Evolutionary conservation across 208 protist genomes (phyloP).

Genomic region (Polymyxa betae): DNA sequence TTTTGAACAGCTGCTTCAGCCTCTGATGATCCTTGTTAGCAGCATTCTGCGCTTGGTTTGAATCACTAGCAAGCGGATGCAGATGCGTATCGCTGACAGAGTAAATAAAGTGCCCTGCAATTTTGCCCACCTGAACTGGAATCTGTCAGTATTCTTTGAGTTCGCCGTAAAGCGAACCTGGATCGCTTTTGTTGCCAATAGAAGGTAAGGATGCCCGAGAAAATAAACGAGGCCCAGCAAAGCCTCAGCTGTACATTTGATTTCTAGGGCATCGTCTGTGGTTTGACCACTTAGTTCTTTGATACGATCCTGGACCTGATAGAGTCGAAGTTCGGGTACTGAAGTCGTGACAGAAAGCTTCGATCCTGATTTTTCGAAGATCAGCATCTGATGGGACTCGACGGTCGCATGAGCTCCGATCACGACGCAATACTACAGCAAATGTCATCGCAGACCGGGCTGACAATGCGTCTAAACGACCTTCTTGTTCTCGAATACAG

Average conservation of each 20-base stretch:
- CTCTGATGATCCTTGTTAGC: neutral
- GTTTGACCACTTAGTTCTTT: neutral
- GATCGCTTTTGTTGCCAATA: too few species aligned
- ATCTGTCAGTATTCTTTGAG: too few species aligned
- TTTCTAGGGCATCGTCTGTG: neutral
- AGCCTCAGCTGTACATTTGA: neutral
- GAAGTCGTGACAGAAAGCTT: neutral
- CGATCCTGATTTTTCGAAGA: neutral
- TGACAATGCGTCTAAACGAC: neutral
- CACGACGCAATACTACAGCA: neutral
- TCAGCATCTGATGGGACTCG: neutral
- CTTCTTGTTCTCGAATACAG: neutral
- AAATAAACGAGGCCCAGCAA: neutral
- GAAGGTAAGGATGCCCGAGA: neutral
- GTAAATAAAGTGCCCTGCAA: neutral
- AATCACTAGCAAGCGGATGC: neutral
- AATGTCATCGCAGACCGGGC: neutral
- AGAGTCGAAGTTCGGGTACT: neutral
- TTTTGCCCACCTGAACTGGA: neutral
- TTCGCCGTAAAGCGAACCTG: too few species aligned
- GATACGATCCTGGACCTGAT: neutral
- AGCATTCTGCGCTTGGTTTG: neutral
- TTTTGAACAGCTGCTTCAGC: neutral
- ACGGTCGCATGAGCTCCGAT: neutral
- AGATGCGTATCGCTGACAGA: neutral